Evolutionary conservation across 2,329 filamentous ascomycete species (phyloP).

Genomic region (Stagonosporopsis rhizophila): DNA sequence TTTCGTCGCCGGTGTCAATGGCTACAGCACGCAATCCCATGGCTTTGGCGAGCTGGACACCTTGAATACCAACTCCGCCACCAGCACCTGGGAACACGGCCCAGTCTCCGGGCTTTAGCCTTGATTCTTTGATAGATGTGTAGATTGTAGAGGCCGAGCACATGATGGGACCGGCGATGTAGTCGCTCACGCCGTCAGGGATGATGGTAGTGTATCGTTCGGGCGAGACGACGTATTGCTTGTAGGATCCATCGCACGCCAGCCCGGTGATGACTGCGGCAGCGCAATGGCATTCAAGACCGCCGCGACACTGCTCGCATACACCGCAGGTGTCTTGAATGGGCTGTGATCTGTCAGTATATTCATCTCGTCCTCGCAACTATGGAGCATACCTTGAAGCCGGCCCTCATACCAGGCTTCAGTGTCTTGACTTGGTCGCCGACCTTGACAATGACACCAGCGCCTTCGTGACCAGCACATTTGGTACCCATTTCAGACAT

Average conservation of each 20-base stretch:
- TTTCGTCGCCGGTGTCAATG: constrained; percentile 47
- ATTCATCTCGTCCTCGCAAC: not conserved
- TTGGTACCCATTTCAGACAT: constrained; percentile 52
- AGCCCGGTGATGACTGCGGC: constrained; percentile 38
- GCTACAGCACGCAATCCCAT: constrained; percentile 49
- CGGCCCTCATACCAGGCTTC: constrained; percentile 49
- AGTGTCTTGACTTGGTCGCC: constrained; percentile 61
- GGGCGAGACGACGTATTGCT: constrained; percentile 65
- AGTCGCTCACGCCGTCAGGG: constrained; percentile 62
- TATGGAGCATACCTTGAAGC: constrained; percentile 40
- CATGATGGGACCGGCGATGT: constrained; percentile 67
- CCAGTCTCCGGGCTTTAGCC: constrained; percentile 60
- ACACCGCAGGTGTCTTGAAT: constrained; percentile 44
- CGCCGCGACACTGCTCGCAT: constrained; percentile 58
- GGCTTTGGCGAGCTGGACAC: constrained; percentile 56
- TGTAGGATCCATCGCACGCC: constrained; percentile 57
- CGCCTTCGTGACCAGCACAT: constrained; percentile 64
- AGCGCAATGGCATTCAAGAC: constrained; percentile 61
- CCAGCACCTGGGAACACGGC: constrained; percentile 63
- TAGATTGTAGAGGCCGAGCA: constrained; percentile 67
- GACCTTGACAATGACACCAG: constrained; percentile 64
- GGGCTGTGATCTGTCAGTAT: constrained; percentile 25
- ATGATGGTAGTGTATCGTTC: constrained; percentile 63
- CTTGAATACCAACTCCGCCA: constrained; percentile 65
- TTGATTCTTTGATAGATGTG: constrained; percentile 61